Conservation (phyloP, 305 asterid species). For the Salvia sclarea region DNA sequence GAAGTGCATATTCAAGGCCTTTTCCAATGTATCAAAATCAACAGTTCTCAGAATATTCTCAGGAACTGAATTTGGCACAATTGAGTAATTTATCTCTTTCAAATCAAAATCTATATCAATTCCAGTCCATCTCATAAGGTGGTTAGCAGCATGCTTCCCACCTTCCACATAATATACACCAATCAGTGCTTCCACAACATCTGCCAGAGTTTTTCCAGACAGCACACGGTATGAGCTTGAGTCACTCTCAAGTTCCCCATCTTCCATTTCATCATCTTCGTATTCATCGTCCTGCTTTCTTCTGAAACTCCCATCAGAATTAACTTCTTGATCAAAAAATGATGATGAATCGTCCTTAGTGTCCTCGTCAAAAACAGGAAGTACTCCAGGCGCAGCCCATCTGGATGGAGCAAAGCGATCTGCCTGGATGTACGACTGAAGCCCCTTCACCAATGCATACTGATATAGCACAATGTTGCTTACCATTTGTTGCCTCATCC, state of each 20-base stretch:
- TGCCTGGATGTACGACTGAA: conserved; percentile 96
- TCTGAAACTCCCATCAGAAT: conserved; percentile 32
- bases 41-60: conserved; percentile 74
- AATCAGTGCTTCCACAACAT: conserved; percentile 97
- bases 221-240: conserved; percentile 94
- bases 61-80: conserved; percentile 58
- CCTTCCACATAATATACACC: conserved; percentile 98
- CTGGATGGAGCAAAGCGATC: conserved; percentile 98
- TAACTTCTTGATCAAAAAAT: conserved; percentile 50
- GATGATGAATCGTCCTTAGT: conserved; percentile 60
- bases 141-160: conserved; percentile 90
- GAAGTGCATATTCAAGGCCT: conserved; percentile 68
- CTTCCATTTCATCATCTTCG: conserved; percentile 87
- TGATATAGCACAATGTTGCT: conserved; percentile 90
- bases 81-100: conserved; percentile 55
- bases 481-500: conserved; percentile 97
- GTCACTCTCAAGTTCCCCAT: conserved; percentile 95
- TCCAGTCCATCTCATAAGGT: conserved; percentile 96
- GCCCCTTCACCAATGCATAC: conserved; percentile 78
- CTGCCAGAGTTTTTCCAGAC: conserved; percentile 97
- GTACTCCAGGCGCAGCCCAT: conserved; percentile 99
- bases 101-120: conserved; percentile 79
- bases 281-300: conserved; percentile 44
- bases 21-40: conserved; percentile 76
- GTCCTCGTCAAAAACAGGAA: conserved; percentile 95